Evolutionary conservation across 1,284 basidiomycete genomes (phyloP), one percentile per base, ranked within the genome.

Genomic region (Malassezia sympodialis): DNA sequence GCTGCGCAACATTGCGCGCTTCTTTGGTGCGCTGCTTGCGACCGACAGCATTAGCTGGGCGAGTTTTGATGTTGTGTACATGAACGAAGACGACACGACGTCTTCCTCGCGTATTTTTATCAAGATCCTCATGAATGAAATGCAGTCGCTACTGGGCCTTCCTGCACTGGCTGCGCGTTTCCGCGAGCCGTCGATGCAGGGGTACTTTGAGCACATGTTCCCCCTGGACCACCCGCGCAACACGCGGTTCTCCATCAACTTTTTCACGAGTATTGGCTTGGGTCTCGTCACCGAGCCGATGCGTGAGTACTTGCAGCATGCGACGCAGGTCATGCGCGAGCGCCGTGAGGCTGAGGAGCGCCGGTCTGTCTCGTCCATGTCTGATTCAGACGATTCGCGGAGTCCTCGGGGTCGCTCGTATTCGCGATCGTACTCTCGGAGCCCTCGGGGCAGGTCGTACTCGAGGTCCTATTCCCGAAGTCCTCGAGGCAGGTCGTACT

Each of bases 11-110:
- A 96, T 98, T 64, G 88, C 88, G 4, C 83, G 90, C 34, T 90
- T 98, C 80, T 96, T 98, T 68, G 93, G 93, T 0, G 88, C 93
- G 70, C 59, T 84, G 84, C 11, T 69, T 10, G 70, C 67, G 4
- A 84, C 83, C 10, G 93, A 98, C 76, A 82, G 85, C 4, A 82
- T 98, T 56, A 87, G 87, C 11, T 98, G 93, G 93, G 80, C 83
- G 8, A 84, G 84, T 0, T 79, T 98, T 44, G 83, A 86, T 61
- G 83, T 83, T 39, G 81, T 98, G 65, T 88, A 86, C 76, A 86
- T 98, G 79, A 98, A 89, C 69, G 93, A 98, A 76, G 93, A 98
- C 54, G 91, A 96, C 63, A 98, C 93, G 23, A 98, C 93, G 0
- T 88, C 86, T 23, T 90, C 87, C 65, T 87, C 86, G 62, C 88